Evolutionary conservation across 257 asterid genomes (phyloP), one percentile per base, ranked within the genome.

Genomic region (Ligustrum vulgare): DNA sequence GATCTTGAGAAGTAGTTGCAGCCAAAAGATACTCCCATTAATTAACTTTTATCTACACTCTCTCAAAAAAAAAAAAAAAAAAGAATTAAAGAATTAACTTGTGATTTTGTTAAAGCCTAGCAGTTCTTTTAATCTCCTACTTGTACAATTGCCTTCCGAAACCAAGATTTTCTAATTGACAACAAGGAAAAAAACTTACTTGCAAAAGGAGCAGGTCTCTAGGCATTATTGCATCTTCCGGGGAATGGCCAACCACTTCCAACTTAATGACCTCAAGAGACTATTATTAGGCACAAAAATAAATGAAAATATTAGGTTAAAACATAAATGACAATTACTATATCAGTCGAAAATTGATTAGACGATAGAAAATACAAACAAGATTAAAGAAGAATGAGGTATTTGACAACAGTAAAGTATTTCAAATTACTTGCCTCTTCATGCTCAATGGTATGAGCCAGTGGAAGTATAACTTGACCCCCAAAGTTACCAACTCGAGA

Each of bases 191-290:
- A 82, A 75, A 69, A 23, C 62, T 18, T 80, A 89, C 97, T 91
- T 93, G 98, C 89, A 93, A 81, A 54, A 89, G 96, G 72, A 93
- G 84, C 77, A 91, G 82, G 72, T 93, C 98, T 70, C 96, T 81
- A 3, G 93, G 83, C 91, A 93, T 91, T 75, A 91, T 82, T 6
- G 83, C 77, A 32, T 91, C 96, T 80, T 91, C 98, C 0, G 89
- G 84, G 73, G 90, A 77, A 82, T 92, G 91, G 45, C 87, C 85
- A 22, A 86, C 82, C 69, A 89, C 94, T 78, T 93, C 98, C 77
- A 93, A 83, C 79, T 91, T 93, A 75, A 93, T 89, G 70, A 93
- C 94, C 87, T 93, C 98, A 84, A 93, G 93, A 80, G 91, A 78
- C 98, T 93, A 73, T 66, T 51, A 51, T 51, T 39, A 69, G 67